Conservation (phyloP, 2,329 filamentous ascomycete genomes). For the Diaporthe citriasiana region DNA sequence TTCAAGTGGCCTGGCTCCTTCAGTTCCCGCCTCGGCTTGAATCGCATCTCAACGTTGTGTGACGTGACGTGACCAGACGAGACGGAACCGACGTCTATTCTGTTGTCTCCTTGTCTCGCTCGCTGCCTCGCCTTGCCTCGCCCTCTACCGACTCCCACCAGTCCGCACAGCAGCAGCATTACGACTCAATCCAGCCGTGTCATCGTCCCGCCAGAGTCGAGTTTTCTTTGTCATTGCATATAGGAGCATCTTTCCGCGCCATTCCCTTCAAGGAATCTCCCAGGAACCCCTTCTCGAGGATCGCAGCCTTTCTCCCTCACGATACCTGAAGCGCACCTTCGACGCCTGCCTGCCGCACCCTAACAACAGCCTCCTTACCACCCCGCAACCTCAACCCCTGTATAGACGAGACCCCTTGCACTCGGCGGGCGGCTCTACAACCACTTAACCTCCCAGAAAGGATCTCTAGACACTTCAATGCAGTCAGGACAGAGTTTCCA, state of each 20-base stretch:
- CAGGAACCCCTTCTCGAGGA: conserved; percentile 20
- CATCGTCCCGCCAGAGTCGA: conserved; percentile 22
- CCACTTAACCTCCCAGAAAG: conserved; percentile 3
- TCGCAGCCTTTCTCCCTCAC: conserved; percentile 19
- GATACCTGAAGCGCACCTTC: conserved; percentile 15
- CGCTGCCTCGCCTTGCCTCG: conserved; percentile 27
- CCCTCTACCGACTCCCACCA: conserved; percentile 13
- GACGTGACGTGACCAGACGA: conserved; percentile 21
- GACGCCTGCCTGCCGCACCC: conserved; percentile 18
- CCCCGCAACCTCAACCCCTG: conserved; percentile 8
- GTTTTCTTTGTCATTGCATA: conserved; percentile 40
- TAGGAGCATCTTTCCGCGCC: conserved; percentile 38
- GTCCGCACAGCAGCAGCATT: conserved; percentile 31
- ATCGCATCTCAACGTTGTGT: conserved; percentile 2
- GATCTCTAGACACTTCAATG: conserved; percentile 33
- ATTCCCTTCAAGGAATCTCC: background rate
- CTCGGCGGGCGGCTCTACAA: conserved; percentile 4
- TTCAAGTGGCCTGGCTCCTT: conserved; percentile 20
- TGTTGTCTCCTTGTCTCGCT: conserved; percentile 31
- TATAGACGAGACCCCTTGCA: conserved; percentile 11
- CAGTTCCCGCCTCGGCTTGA: conserved; percentile 6
- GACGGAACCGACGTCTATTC: conserved; percentile 19
- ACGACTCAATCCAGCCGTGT: conserved; percentile 31
- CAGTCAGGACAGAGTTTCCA: conserved; percentile 35
- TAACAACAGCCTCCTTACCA: background rate